Evolutionary conservation across 306 rosid genomes (phyloP).

Genomic region (Begonia loranthoides): DNA sequence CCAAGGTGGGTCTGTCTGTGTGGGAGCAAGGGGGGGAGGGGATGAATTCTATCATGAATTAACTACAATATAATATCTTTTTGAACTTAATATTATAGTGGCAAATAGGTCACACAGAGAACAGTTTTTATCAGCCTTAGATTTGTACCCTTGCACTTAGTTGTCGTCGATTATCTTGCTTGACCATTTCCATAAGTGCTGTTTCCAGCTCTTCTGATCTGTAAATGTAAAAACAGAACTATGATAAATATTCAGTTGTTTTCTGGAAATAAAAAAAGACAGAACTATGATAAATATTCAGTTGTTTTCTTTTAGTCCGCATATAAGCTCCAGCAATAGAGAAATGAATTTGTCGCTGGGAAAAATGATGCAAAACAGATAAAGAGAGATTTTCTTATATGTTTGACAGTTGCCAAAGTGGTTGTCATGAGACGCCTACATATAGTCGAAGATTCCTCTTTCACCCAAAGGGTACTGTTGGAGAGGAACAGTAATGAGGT

Average conservation of each 20-base stretch:
- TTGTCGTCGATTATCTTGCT: conserved; percentile 61
- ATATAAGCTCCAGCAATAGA: neutral
- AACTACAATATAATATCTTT: neutral
- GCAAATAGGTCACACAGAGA: conserved; percentile 7
- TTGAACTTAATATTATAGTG: neutral
- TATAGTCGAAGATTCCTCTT: too few species aligned
- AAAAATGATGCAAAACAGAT: too few species aligned
- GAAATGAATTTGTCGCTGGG: too few species aligned
- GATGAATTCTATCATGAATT: neutral
- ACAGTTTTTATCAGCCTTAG: conserved; percentile 16
- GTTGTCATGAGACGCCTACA: too few species aligned
- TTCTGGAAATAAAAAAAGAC: conserved; percentile 1
- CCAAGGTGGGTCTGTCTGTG: too few species aligned
- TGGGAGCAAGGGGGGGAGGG: neutral
- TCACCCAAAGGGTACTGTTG: too few species aligned
- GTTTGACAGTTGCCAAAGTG: too few species aligned
- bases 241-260: conserved; percentile 13
- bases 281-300: conserved; percentile 14
- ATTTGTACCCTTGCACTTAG: conserved; percentile 72
- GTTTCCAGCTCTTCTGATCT: conserved; percentile 97
- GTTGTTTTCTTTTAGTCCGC: conserved; percentile 3
- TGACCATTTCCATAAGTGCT: conserved; percentile 82
- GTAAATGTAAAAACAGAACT: conserved; percentile 19
- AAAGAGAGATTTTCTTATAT: too few species aligned
- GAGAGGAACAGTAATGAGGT: too few species aligned